A percentile compares a stretch with the other conserved stretches of the same genome.
Evolutionary conservation across 2,329 filamentous ascomycete genomes (phyloP).

Genomic region (Colletotrichum tofieldiae): DNA sequence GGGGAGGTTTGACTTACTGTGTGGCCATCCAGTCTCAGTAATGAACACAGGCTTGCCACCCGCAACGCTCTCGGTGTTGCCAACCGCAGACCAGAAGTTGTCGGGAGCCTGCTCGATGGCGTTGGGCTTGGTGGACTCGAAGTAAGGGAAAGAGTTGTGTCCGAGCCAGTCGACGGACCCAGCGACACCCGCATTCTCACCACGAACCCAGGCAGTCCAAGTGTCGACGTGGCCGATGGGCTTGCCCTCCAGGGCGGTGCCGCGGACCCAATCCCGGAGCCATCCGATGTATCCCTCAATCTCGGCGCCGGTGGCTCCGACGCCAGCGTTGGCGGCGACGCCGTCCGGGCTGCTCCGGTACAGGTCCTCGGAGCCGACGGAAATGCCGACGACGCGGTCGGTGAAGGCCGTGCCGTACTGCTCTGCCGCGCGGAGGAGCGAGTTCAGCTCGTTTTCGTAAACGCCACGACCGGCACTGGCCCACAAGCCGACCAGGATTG

Average conservation of each 20-base stretch:
- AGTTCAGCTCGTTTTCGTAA: slow-evolving; percentile 63
- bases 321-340: slow-evolving; percentile 33
- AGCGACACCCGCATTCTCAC: slow-evolving; percentile 61
- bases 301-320: slow-evolving; percentile 57
- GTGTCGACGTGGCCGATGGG: slow-evolving; percentile 71
- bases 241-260: slow-evolving; percentile 51
- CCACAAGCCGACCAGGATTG: slow-evolving; percentile 70
- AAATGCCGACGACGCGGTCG: slow-evolving; percentile 67
- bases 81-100: slow-evolving; percentile 58
- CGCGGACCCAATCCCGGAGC: slow-evolving; percentile 65
- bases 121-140: slow-evolving; percentile 56
- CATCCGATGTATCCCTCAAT: slow-evolving; percentile 72
- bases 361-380: slow-evolving; percentile 70
- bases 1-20: slow-evolving; percentile 45
- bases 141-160: slow-evolving; percentile 70
- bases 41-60: slow-evolving; percentile 61
- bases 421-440: slow-evolving; percentile 64
- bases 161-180: slow-evolving; percentile 68
- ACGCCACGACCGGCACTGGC: slow-evolving; percentile 55
- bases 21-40: slow-evolving; percentile 72
- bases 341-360: slow-evolving; percentile 57
- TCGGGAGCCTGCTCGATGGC: slow-evolving; percentile 56
- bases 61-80: slow-evolving; percentile 57
- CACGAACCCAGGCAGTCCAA: slow-evolving; percentile 67
- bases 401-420: slow-evolving; percentile 58